Base-by-base conservation (phyloP, 495 filamentous ascomycete genomes). In the Talaromyces liani region DNA sequence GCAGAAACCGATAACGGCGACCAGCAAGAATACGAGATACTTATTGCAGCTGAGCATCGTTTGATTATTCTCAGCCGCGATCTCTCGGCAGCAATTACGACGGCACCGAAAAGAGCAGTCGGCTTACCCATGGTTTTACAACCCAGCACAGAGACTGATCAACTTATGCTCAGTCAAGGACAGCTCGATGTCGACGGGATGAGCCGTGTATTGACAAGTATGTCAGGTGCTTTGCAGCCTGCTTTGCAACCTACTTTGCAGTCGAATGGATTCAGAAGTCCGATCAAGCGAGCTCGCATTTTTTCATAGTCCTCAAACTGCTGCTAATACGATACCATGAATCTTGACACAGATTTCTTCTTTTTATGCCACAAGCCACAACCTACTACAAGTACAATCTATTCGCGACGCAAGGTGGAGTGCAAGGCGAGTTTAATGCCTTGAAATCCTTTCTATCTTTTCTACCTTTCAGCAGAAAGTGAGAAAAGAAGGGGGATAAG, bases 21-120 rank as follows among this genome's bases (percentile, higher is more conserved):
- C 3, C 69, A 80, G 4, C 82, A 80, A 22, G 63, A 76, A 20
- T 80, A 77, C 45, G 87, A 90, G 62, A 75, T 89, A 3, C 68
- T 92, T 1, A 74, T 91, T 5, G 79, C 84, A 7, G 85, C 86
- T 36, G 88, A 92, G 68, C 84, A 81, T 64, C 81, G 87, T 16
- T 66, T 89, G 10, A 76, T 87, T 31, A 76, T 88, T 41, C 74
- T 89, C 24, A 81, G 85, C 12, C 72, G 76, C 2, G 72, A 65
- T 31, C 62, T 58, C 6, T 14, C 61, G 10, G 2, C 56, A 31
- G 24, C 22, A 24, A 16, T 24, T n/a, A 33, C 27, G 5, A 22
- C 24, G 16, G 14, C 56, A 22, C 0, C 56, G 14, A 55, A 55
- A 29, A 24, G n/a, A 55, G 51, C 20, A 25, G 6, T 22, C 3